Evolutionary conservation across 2,329 filamentous ascomycete genomes (phyloP).

Genomic region (Ceratocystis eucalypticola): DNA sequence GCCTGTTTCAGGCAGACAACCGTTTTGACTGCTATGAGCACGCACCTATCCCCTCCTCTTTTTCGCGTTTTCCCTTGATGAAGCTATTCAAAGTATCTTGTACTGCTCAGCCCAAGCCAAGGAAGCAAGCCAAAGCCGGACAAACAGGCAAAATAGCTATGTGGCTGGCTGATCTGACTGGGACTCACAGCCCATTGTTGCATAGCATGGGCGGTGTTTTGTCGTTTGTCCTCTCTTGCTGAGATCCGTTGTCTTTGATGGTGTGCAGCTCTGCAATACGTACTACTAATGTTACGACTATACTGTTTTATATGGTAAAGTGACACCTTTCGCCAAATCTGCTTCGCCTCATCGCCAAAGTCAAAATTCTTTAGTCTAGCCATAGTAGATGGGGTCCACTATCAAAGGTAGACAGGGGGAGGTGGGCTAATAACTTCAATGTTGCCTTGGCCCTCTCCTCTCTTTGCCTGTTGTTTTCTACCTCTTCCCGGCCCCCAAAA

Average conservation of each 20-base stretch:
- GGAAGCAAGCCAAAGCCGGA: neutral
- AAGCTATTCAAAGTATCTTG: neutral
- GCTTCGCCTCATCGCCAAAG: slow-evolving; percentile 8
- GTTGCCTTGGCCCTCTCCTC: neutral
- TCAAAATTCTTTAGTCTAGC: neutral
- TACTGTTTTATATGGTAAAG: neutral
- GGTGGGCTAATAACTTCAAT: neutral
- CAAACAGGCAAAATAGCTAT: too few relatives aligned
- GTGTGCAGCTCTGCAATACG: neutral
- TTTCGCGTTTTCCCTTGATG: neutral
- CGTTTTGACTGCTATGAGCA: neutral
- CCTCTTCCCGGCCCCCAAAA: neutral
- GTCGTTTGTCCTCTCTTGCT: neutral
- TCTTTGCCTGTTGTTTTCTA: neutral
- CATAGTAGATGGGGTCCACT: neutral
- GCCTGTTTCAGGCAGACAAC: neutral
- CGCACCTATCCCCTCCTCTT: neutral
- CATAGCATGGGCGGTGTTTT: neutral
- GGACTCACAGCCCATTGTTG: neutral
- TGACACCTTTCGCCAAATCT: slow-evolving; percentile 3
- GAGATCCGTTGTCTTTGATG: neutral
- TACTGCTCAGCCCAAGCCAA: neutral
- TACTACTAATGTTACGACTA: neutral
- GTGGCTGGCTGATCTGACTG: neutral
- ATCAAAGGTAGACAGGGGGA: neutral